A percentile compares a stretch with the other conserved stretches of the same genome.
These are phyloP conservation scores for Metschnikowia similis DNA, from an alignment of 805 yeast species.

Conservation along the genomic window DNA sequence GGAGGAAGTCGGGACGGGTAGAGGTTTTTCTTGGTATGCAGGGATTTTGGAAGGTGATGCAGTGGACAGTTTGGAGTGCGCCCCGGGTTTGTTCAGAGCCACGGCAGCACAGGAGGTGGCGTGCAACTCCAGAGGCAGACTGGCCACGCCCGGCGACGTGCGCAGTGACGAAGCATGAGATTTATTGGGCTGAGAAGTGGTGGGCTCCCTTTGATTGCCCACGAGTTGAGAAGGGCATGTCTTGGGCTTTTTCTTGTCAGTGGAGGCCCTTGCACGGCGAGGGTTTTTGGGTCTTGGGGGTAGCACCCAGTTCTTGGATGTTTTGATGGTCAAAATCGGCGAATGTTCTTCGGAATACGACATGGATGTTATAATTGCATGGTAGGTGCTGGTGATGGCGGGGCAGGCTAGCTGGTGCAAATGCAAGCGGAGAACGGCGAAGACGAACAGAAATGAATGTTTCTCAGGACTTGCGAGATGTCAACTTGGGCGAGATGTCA, in stretches of 20 bases:
- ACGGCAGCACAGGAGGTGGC: background rate
- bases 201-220: background rate
- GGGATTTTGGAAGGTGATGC: background rate
- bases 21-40: background rate
- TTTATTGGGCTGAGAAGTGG: background rate
- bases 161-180: background rate
- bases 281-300: constrained; percentile 20
- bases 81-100: background rate
- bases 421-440: background rate
- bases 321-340: constrained; percentile 18
- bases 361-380: constrained; percentile 12
- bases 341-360: constrained; percentile 9
- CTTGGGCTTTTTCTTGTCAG: constrained; percentile 23
- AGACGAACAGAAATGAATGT: too few species aligned
- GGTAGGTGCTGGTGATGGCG: constrained; percentile 4
- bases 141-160: background rate
- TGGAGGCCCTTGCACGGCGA: constrained; percentile 13
- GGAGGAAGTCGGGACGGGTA: background rate
- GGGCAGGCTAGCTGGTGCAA: background rate
- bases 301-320: constrained; percentile 19
- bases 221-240: background rate
- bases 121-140: background rate
- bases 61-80: background rate
- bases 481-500: too few species aligned
- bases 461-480: too few species aligned